These are phyloP conservation scores for Ambrosiella beaveri DNA, from an alignment of 2,329 filamentous ascomycete species.

Conservation along the genomic window DNA sequence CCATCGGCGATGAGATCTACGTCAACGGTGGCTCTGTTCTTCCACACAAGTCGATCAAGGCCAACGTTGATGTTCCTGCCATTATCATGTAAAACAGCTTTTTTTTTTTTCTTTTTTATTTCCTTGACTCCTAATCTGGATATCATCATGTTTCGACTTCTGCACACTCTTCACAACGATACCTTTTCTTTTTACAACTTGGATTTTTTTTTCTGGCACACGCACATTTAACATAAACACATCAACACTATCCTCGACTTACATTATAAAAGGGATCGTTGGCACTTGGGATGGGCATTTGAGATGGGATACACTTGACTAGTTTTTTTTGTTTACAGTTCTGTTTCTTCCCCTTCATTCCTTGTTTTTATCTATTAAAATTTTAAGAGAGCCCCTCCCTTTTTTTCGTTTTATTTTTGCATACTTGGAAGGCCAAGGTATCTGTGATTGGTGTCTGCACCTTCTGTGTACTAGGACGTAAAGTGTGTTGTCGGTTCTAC, in stretches of 20 bases:
- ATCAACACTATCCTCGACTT: not conserved
- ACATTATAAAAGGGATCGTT: constrained; percentile 8
- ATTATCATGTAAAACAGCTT: constrained; percentile 43
- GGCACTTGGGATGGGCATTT: constrained; percentile 12
- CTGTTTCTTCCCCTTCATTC: constrained; percentile 11
- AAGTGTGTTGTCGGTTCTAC: not conserved
- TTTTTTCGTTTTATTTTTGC: not conserved
- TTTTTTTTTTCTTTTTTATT: constrained; percentile 3
- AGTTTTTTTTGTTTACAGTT: constrained; percentile 11
- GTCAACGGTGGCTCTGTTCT: constrained; percentile 92
- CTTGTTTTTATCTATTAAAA: constrained; percentile 8
- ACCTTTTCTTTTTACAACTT: constrained; percentile 5
- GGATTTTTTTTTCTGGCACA: not conserved
- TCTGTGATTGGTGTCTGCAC: not conserved
- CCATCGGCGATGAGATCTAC: constrained; percentile 94
- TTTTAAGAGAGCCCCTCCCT: not conserved
- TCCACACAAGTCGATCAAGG: constrained; percentile 97
- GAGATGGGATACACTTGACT: constrained; percentile 12
- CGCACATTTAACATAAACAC: not conserved
- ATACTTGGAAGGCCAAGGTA: not conserved
- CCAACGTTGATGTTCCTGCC: constrained; percentile 70
- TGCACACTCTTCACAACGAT: constrained; percentile 9
- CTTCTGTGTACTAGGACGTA: not conserved
- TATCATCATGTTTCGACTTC: constrained; percentile 4
- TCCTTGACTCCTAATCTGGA: not conserved